phyloP scores from a whole-genome alignment of 805 yeast species.

The Yueomyces sinensis region DNA sequence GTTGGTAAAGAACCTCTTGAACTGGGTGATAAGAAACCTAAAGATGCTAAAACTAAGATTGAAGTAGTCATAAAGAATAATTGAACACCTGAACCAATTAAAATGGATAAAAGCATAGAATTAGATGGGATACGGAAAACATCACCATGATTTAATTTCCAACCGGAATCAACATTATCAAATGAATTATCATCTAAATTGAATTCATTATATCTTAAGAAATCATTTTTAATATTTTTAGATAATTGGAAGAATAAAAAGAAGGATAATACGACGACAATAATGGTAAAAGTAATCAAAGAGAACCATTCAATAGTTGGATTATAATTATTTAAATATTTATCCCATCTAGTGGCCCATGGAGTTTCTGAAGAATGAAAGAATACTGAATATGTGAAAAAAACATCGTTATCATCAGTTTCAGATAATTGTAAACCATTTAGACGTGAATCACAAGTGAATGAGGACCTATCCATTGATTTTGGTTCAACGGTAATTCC shows the following conservation, averaged over 20 bases:
- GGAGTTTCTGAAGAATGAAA: constrained; percentile 59
- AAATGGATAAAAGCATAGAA: constrained; percentile 58
- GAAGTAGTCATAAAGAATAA: constrained; percentile 60
- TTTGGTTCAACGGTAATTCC: constrained; percentile 72
- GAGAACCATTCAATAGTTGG: constrained; percentile 96
- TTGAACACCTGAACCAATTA: constrained; percentile 84
- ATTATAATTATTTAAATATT: constrained; percentile 80
- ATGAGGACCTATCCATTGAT: constrained; percentile 37
- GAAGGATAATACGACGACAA: constrained; percentile 63
- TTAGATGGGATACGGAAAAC: constrained; percentile 75
- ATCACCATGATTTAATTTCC: constrained; percentile 95
- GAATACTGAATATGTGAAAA: constrained; percentile 71
- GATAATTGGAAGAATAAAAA: constrained; percentile 69
- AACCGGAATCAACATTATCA: constrained; percentile 88
- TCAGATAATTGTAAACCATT: constrained; percentile 32
- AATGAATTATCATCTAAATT: constrained; percentile 68
- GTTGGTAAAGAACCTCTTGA: constrained; percentile 91
- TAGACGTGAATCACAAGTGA: constrained; percentile 5
- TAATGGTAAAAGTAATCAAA: constrained; percentile 68
- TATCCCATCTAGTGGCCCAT: constrained; percentile 99
- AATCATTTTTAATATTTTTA: constrained; percentile 73
- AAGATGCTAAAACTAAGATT: constrained; percentile 68
- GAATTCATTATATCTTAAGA: constrained; percentile 77
- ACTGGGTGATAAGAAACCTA: constrained; percentile 86
- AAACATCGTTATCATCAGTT: constrained; percentile 42